These are phyloP conservation scores for Pythium folliculosum DNA, from an alignment of 352 stramenopile species.

Conservation along the genomic window DNA sequence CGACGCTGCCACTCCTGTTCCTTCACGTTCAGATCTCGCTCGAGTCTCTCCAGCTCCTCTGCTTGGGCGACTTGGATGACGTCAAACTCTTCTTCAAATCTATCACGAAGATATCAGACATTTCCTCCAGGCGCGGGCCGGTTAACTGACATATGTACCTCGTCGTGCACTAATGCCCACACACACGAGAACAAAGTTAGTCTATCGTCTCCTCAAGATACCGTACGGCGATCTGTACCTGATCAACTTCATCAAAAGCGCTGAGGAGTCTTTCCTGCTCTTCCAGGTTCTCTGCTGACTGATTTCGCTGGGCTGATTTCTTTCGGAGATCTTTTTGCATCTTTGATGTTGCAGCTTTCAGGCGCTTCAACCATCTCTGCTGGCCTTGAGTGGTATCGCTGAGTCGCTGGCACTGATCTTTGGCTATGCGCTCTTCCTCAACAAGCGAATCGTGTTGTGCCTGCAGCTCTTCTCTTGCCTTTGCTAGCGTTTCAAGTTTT, in stretches of 20 bases:
- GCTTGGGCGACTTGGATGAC: background rate
- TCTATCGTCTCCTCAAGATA: background rate
- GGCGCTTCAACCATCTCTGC: constrained; percentile 8
- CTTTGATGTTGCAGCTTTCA: constrained; percentile 15
- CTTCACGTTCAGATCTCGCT: constrained; percentile 11
- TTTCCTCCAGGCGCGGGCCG: background rate
- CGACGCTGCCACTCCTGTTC: constrained; percentile 23
- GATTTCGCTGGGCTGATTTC: background rate
- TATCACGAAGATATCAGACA: background rate
- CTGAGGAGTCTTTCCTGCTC: constrained; percentile 1
- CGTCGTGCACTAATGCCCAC: background rate
- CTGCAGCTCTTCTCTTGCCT: background rate
- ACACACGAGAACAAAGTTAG: background rate
- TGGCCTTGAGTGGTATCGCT: background rate
- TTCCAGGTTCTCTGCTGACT: constrained; percentile 1
- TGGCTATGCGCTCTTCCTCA: background rate
- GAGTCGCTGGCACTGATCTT: constrained; percentile 4
- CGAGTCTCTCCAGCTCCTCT: background rate
- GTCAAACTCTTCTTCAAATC: constrained; percentile 4
- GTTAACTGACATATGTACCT: background rate
- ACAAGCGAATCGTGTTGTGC: background rate
- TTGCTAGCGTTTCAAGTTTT: background rate
- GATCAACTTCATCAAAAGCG: constrained; percentile 10
- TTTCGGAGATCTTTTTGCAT: constrained; percentile 19
- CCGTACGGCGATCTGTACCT: constrained; percentile 9